A percentile compares a stretch with the other conserved stretches of the same genome.
Evolutionary conservation across 805 yeast species (phyloP).

Genomic region (Ogataea siamensis): DNA sequence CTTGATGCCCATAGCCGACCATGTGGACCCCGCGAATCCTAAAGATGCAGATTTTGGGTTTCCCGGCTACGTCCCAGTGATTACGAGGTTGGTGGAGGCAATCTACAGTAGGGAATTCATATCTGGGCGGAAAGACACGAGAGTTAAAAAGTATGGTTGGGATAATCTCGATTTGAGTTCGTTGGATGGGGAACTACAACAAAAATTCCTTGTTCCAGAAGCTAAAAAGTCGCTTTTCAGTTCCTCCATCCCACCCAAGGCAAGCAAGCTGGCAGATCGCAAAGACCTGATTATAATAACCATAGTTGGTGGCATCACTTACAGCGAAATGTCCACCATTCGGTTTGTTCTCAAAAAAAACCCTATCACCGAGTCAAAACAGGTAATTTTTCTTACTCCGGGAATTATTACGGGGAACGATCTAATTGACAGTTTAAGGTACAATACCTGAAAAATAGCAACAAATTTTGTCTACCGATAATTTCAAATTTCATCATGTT

Average conservation of each 20-base stretch:
- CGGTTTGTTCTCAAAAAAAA: slow-evolving; percentile 53
- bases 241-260: slow-evolving; percentile 25
- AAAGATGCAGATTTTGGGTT: slow-evolving; percentile 58
- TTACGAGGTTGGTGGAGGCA: slow-evolving; percentile 65
- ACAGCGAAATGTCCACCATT: slow-evolving; percentile 77
- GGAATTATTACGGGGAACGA: slow-evolving; percentile 41
- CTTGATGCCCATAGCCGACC: slow-evolving; percentile 42
- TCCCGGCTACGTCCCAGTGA: slow-evolving; percentile 80
- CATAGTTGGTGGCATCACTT: slow-evolving; percentile 81
- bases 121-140: slow-evolving; percentile 33
- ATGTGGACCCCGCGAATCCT: slow-evolving; percentile 39
- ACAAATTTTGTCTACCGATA: background rate
- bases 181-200: slow-evolving; percentile 39
- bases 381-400: slow-evolving; percentile 42
- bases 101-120: slow-evolving; percentile 58
- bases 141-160: slow-evolving; percentile 40
- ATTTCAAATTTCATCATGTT: slow-evolving; percentile 12
- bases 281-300: slow-evolving; percentile 44
- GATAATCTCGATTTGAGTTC: slow-evolving; percentile 39
- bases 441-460: slow-evolving; percentile 7
- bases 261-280: slow-evolving; percentile 19
- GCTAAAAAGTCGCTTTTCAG: slow-evolving; percentile 28
- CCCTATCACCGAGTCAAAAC: slow-evolving; percentile 32
- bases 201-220: slow-evolving; percentile 33
- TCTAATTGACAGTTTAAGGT: slow-evolving; percentile 22